Evolutionary conservation across 352 stramenopile species (phyloP), one percentile per base, ranked within the genome.

Genomic region (Phytophthora lateralis): DNA sequence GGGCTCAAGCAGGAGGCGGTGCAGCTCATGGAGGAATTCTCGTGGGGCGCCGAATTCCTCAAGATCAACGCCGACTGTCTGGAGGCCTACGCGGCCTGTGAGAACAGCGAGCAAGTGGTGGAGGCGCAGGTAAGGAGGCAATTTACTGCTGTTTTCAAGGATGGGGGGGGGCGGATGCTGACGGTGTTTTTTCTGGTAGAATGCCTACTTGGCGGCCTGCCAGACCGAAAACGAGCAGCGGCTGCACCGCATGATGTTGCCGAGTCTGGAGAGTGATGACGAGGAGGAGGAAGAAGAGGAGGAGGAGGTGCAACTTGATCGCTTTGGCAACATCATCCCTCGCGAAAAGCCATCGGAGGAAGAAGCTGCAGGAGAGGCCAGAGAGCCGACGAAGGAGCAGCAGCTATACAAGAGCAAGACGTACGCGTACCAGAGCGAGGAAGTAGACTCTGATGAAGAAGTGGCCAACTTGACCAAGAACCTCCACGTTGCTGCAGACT

Each of bases 61-160:
- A 87, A 91, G 66, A 80, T 99, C 35, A 99, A 99, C 78, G 64
- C 78, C 20, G 98, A 99, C 60, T 90, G 83, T 41, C 68, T 97
- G n/a, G 83, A 96, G 35, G 84, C 80, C 15, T 97, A 97, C 54
- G 67, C 89, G 3, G 77, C 68, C 7, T 96, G 85, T 57, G 69
- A 80, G n/a, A 80, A 69, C 37, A 91, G 82, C 55, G 75, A 66
- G 0, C 66, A 93, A 37, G 89, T 97, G 27, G 75, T 95, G 5
- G 76, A 76, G 1, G 88, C 88, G 10, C 90, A 97, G 71, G 72
- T 71, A 15, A 72, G 44, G 43, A 50, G 7, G 0, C 21, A 62
- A 3, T 58, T 32, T 55, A 12, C n/a, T 42, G 53, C 9, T 27
- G 6, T 47, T 27, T 24, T 3, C 21, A 24, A 24, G 21, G 21